Percentiles rank a stretch among this genome's conserved stretches.
These are phyloP conservation scores for Cyberlindnera lachancei DNA, from an alignment of 805 yeast species.

Conservation along the genomic window DNA sequence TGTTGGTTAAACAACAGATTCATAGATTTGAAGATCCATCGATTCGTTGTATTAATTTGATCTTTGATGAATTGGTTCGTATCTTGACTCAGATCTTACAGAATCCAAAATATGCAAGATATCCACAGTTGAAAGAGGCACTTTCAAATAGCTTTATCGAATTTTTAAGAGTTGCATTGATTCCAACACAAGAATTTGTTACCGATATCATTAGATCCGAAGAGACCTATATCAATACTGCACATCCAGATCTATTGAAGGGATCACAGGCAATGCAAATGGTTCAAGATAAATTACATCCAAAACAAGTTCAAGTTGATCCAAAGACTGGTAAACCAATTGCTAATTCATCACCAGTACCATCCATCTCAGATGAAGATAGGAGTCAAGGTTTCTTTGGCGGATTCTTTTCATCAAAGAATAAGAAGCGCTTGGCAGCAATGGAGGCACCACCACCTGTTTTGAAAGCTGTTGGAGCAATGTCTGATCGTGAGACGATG, in stretches of 20 bases:
- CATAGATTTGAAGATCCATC: constrained; percentile 92
- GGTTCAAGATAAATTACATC: constrained; percentile 75
- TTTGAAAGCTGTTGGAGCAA: constrained; percentile 78
- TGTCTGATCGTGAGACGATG: constrained; percentile 93
- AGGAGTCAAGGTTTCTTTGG: constrained; percentile 81
- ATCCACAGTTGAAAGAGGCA: constrained; percentile 86
- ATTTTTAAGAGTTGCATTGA: constrained; percentile 67
- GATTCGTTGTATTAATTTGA: constrained; percentile 76
- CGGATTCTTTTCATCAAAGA: constrained; percentile 86
- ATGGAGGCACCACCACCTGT: constrained; percentile 98
- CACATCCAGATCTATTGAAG: constrained; percentile 91
- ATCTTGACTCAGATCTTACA: constrained; percentile 71
- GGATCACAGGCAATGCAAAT: constrained; percentile 94
- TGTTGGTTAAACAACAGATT: constrained; percentile 88
- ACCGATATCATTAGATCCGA: constrained; percentile 78
- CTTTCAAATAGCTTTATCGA: constrained; percentile 73
- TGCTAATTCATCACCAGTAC: constrained; percentile 25
- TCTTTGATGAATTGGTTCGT: constrained; percentile 91
- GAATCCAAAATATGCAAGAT: constrained; percentile 77
- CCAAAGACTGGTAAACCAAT: constrained; percentile 87
- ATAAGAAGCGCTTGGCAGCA: constrained; percentile 86
- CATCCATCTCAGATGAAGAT: constrained; percentile 31
- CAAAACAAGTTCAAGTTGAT: constrained; percentile 70
- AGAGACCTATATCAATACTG: constrained; percentile 93
- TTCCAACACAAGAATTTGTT: constrained; percentile 84